Base-by-base conservation (phyloP, 768 basidiomycete genomes). In the Suillus hirtellus region DNA sequence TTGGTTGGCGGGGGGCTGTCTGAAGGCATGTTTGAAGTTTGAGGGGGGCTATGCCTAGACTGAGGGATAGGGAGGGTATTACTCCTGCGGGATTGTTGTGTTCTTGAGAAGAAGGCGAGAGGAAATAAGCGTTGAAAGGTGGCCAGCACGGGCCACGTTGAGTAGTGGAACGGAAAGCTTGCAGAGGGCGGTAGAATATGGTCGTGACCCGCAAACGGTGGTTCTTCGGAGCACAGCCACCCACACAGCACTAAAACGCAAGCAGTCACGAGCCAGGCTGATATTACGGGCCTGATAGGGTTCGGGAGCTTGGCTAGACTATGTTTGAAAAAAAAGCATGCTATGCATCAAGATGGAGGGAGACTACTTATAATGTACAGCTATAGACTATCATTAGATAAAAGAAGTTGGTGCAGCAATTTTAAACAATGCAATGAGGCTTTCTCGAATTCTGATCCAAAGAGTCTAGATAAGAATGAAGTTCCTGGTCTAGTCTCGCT, bases 1-100 rank as follows among this genome's bases (percentile, higher is more conserved):
- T 81, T 88, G 11, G 81, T 78, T 7, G 85, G 81, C 31, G 80
- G 73, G 5, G 71, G 52, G 34, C 65, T 67, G 60, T 75, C 75
- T 55, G 75, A 74, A 2, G 76, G 71, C 74, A 75, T 75, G 56
- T 46, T 34, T 38, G 49, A 42, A 15, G 50, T 19, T 35, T 46
- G 54, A 11, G 37, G 61, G 40, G 40, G 27, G 43, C 47, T 50
- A 42, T 35, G 49, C 56, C 44, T 31, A 60, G 61, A 43, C 38
- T 63, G 15, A 61, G 61, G 17, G 38, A 56, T 56, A 40, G 55
- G 55, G 38, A 56, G 10, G 6, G 55, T 40, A 52, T 52, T 52
- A 17, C 21, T 40, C 38, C 55, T 56, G 55, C 38, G 21, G 21
- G 55, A 40, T 56, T 40, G 55, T 24, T 24, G 38, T 2, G 21